Evolutionary conservation across 192 early-diverging fungal species (phyloP), one percentile per base, ranked within the genome.

Genomic region (Dissophora ornata): DNA sequence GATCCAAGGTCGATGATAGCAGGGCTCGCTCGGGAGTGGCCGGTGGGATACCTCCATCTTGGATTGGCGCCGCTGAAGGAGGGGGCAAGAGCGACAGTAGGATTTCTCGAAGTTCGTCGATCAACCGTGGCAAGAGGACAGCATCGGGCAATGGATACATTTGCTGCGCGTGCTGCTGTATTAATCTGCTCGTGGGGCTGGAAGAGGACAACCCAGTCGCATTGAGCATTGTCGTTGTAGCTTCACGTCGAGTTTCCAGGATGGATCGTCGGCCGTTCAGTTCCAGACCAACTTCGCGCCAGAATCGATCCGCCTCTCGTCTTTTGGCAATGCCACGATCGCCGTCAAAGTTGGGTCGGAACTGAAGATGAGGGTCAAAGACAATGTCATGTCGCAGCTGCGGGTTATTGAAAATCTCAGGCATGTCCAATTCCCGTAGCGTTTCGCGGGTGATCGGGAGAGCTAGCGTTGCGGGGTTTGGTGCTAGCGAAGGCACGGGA

Each of bases 341-440:
- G 30, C 94, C 92, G 54, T 92, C 90, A 19, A 88, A 82, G 80
- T 94, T 94, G 45, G 93, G 94, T 11, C 94, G 89, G 84, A 97
- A 97, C 73, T 93, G 89, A 24, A 97, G 86, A 67, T 94, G 89
- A 4, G 93, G 90, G 71, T 97, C 94, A 75, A 97, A 94, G 30
- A 92, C 82, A 50, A 97, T 84, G 71, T 97, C 95, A 65, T 97
- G 95, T 9, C 95, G 88, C 11, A 97, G 85, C 50, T 94, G 93
- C 32, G 91, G 81, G 69, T 93, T 95, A 48, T 88, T 85, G 67
- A 97, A 83, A 33, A 97, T 94, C 83, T 92, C 91, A 47, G 88
- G 80, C 56, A 96, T 81, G 41, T 91, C 87, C 15, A 97, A 83
- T 79, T 97, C 95, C 33, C 92, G 87, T 57, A 97, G 82, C 0